Conservation (phyloP, 768 basidiomycete genomes). For the Leccinum disarticulatum region DNA sequence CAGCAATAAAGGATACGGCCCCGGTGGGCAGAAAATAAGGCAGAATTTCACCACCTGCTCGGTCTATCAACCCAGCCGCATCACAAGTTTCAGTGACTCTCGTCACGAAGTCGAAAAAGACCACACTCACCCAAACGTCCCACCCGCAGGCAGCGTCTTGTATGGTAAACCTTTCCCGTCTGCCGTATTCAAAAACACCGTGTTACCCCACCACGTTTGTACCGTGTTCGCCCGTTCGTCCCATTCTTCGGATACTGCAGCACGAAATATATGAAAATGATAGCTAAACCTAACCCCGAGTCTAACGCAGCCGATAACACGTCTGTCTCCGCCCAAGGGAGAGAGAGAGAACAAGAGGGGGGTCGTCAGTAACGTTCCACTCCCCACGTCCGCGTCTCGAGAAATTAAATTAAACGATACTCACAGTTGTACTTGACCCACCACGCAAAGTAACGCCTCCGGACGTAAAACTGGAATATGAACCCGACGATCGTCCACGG, state of each 20-base stretch:
- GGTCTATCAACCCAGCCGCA: constrained; percentile 4
- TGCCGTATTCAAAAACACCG: constrained; percentile 29
- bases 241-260: constrained; percentile 67
- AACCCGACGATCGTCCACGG: constrained; percentile 67
- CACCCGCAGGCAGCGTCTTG: constrained; percentile 12
- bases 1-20: constrained; percentile 19
- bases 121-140: constrained; percentile 30
- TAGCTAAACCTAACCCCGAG: constrained; percentile 58
- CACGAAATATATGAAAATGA: constrained; percentile 56
- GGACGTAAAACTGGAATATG: constrained; percentile 62
- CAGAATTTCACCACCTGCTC: constrained; percentile 7
- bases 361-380: constrained; percentile 15
- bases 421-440: constrained; percentile 59
- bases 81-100: constrained; percentile 1
- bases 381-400: not conserved
- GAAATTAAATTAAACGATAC: not conserved
- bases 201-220: constrained; percentile 74
- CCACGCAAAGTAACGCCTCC: constrained; percentile 62
- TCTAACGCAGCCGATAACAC: constrained; percentile 74
- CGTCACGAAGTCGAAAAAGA: not conserved
- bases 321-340: constrained; percentile 32
- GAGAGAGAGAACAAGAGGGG: not conserved
- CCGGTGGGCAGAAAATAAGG: not conserved
- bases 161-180: constrained; percentile 15
- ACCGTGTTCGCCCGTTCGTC: constrained; percentile 50